Base-by-base conservation (phyloP, 2,329 filamentous ascomycete genomes). In the Colletotrichum incanum region DNA sequence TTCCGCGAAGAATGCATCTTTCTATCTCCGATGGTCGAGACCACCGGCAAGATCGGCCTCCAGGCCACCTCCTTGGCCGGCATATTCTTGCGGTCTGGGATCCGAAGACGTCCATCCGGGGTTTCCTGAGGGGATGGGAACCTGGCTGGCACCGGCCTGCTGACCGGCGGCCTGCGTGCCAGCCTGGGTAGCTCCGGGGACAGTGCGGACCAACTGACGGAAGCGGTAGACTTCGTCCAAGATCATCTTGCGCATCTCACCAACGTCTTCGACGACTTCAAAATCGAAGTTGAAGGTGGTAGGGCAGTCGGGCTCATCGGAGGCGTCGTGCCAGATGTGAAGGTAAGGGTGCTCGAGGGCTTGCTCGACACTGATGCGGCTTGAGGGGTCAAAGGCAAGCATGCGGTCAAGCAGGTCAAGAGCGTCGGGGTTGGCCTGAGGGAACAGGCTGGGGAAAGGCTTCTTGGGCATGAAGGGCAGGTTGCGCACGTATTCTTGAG, bases 211-310 rank as follows among this genome's bases (percentile, higher is more conserved):
- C 41, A 82, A 77, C 79, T 90, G 87, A 74, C 96, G 91, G 91
- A 99, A 99, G 75, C 91, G 89, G 79, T 91, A 88, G 60, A 99
- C 96, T 83, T 99, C 96, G n/a, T 96, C 93, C 72, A 98, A 87
- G 75, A 99, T 99, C 94, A 98, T 97, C 83, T 92, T 92, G 81
- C 96, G 94, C 95, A 99, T 98, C 77, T 98, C 94, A 28, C 88
- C 89, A 26, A 99, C 95, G 55, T 98, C 96, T 65, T 99, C 96
- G 49, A 98, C 91, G n/a, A 98, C 92, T 82, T 99, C 96, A 79
- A 99, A 99, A 81, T 96, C 93, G 86, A 99, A 99, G 87, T 99
- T 95, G 84, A 99, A 99, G 23, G 94, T 95, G 20, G 93, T 94
- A 0, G 95, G 95, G 86, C 96, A 98, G 75, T 92, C 90, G 26